Conservation (phyloP, 129 eudicot genomes). For the Ambrosia artemisiifolia region DNA sequence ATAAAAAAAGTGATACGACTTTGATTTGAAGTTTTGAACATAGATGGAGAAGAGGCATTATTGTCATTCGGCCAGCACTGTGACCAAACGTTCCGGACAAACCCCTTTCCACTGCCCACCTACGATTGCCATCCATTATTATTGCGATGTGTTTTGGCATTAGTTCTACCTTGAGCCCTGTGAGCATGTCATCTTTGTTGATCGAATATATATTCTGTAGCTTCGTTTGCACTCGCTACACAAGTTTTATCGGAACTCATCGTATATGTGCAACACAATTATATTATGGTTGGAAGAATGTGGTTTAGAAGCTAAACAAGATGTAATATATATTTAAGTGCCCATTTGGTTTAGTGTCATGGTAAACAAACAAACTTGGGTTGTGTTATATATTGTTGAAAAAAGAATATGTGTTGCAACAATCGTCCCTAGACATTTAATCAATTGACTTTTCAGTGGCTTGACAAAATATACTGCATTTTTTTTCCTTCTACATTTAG, state of each 20-base stretch:
- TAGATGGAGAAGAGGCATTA: background rate
- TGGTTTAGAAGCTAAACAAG: conserved; percentile 1
- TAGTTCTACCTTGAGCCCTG: conserved; percentile 3
- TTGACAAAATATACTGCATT: too few relatives aligned
- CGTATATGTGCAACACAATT: background rate
- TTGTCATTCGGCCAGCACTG: background rate
- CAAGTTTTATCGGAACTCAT: background rate
- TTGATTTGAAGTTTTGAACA: conserved; percentile 4
- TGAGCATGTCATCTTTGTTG: background rate
- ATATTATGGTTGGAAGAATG: background rate
- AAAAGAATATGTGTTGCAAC: background rate
- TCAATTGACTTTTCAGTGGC: background rate
- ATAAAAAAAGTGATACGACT: conserved; percentile 8
- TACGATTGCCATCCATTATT: conserved; percentile 15
- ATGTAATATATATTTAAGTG: background rate
- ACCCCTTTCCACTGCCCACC: conserved; percentile 8
- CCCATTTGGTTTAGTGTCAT: background rate
- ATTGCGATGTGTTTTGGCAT: conserved; percentile 20
- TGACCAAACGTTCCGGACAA: conserved; percentile 6
- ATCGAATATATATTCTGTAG: background rate
- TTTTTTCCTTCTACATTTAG: too few relatives aligned
- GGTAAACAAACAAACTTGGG: background rate
- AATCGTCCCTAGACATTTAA: background rate
- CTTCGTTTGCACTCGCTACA: background rate
- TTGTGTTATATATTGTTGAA: background rate